These are phyloP conservation scores for Phytopythium boreale DNA, from an alignment of 352 stramenopile genomes.

Conservation along the genomic window DNA sequence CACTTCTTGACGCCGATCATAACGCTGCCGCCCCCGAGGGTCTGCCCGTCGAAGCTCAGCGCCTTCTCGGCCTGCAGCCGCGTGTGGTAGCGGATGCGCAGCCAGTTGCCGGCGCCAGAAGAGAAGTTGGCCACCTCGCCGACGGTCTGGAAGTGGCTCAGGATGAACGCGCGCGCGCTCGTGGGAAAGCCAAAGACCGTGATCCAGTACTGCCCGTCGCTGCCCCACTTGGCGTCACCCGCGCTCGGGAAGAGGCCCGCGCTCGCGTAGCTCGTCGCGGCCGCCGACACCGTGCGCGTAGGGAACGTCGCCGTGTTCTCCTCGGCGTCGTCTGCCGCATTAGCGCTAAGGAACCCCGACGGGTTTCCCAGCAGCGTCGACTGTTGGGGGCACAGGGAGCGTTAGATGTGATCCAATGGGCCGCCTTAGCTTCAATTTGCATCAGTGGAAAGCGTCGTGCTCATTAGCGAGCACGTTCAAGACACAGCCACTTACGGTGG, in stretches of 20 bases:
- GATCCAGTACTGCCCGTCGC: constrained; percentile 83
- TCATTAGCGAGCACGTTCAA: no score
- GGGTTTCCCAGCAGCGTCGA: constrained; percentile 49
- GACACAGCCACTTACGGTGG: constrained; percentile 30
- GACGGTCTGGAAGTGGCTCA: constrained; percentile 75
- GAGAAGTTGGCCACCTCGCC: constrained; percentile 75
- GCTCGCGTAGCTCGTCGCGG: constrained; percentile 14
- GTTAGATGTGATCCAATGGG: neutral
- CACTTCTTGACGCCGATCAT: constrained; percentile 87
- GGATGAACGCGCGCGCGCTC: constrained; percentile 56
- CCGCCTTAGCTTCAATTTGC: no score
- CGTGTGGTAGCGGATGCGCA: constrained; percentile 78
- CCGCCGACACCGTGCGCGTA: constrained; percentile 8
- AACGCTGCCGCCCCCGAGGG: constrained; percentile 52
- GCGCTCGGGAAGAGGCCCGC: constrained; percentile 43
- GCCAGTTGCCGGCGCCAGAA: constrained; percentile 67
- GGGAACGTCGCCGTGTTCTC: constrained; percentile 15
- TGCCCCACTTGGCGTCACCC: constrained; percentile 69
- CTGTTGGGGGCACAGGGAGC: constrained; percentile 5
- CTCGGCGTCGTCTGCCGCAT: constrained; percentile 24
- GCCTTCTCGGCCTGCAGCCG: constrained; percentile 80
- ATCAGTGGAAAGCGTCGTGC: no score
- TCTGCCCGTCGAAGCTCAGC: constrained; percentile 64
- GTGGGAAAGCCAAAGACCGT: constrained; percentile 77
- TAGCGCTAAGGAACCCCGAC: constrained; percentile 33